Evolutionary conservation across 1,284 basidiomycete genomes (phyloP).

Genomic region (Ganoderma multipileum): DNA sequence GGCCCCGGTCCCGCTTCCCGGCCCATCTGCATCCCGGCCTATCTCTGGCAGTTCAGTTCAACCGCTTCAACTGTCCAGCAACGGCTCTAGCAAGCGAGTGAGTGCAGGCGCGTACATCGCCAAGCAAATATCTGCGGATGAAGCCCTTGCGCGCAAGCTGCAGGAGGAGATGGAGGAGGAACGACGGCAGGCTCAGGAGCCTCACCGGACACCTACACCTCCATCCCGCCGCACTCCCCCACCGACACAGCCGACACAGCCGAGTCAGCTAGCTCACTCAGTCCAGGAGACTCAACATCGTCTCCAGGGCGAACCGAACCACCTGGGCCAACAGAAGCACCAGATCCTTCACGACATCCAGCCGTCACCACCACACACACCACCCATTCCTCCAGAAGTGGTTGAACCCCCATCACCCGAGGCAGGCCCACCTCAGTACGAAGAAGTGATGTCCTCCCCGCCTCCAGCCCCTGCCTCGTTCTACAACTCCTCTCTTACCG

Average conservation of each 20-base stretch:
- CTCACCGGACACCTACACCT: neutral
- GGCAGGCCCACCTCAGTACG: conserved; percentile 27
- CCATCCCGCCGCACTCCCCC: neutral
- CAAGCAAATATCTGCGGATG: conserved; percentile 45
- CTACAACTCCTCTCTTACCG: conserved; percentile 14
- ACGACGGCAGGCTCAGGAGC: conserved; percentile 1
- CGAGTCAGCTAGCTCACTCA: neutral
- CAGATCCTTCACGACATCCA: conserved; percentile 4
- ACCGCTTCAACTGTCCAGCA: neutral
- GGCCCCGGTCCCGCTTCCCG: conserved; percentile 12
- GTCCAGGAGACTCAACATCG: neutral
- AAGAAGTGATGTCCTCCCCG: conserved; percentile 23
- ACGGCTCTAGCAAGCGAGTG: neutral
- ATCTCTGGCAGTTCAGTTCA: conserved; percentile 5
- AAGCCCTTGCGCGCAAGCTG: conserved; percentile 41
- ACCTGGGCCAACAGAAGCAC: neutral
- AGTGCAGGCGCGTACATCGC: conserved; percentile 11
- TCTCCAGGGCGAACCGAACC: neutral
- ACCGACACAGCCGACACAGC: neutral
- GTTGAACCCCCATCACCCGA: conserved; percentile 3
- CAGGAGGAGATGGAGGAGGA: conserved; percentile 39
- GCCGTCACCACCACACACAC: neutral
- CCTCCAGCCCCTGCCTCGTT: conserved; percentile 17
- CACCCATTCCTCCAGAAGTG: neutral
- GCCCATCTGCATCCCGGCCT: conserved; percentile 1